Percentiles rank a stretch among this genome's conserved stretches.
phyloP scores from a whole-genome alignment of 768 basidiomycete genomes.

The Hypholoma sublateritium region DNA sequence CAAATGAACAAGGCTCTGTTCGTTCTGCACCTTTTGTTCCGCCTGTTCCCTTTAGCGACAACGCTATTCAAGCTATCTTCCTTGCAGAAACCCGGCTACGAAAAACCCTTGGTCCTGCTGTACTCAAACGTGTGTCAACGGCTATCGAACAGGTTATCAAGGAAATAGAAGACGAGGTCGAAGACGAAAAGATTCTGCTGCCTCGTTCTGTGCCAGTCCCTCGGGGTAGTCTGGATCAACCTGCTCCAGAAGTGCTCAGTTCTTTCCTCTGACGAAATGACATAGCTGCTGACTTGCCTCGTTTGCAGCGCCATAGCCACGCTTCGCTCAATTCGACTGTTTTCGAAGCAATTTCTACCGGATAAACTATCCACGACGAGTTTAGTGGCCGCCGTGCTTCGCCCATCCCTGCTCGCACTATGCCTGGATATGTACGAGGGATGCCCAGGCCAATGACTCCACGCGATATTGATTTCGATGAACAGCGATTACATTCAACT shows the following conservation, averaged over 20 bases:
- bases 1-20: constrained; percentile 30
- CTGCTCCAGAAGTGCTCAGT: constrained; percentile 29
- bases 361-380: constrained; percentile 49
- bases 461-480: constrained; percentile 73
- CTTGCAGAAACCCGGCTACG: constrained; percentile 47
- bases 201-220: constrained; percentile 58
- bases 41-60: constrained; percentile 35
- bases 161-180: constrained; percentile 74
- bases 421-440: constrained; percentile 86
- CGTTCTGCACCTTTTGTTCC: constrained; percentile 42
- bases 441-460: constrained; percentile 93
- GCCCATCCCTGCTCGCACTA: constrained; percentile 58
- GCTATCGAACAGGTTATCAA: constrained; percentile 76
- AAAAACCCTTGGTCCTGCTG: constrained; percentile 50
- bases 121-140: constrained; percentile 63
- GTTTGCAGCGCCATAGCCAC: constrained; percentile 33
- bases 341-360: constrained; percentile 68
- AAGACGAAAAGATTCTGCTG: constrained; percentile 71
- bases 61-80: constrained; percentile 27
- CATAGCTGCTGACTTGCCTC: constrained; percentile 10
- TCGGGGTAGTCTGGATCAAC: constrained; percentile 36
- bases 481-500: constrained; percentile 67
- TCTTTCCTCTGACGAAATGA: constrained; percentile 6
- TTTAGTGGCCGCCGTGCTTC: constrained; percentile 55
- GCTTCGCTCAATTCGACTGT: constrained; percentile 38